Evolutionary conservation across 78 protist genomes (phyloP).

Genomic region (Cavenderia fasciculata): DNA sequence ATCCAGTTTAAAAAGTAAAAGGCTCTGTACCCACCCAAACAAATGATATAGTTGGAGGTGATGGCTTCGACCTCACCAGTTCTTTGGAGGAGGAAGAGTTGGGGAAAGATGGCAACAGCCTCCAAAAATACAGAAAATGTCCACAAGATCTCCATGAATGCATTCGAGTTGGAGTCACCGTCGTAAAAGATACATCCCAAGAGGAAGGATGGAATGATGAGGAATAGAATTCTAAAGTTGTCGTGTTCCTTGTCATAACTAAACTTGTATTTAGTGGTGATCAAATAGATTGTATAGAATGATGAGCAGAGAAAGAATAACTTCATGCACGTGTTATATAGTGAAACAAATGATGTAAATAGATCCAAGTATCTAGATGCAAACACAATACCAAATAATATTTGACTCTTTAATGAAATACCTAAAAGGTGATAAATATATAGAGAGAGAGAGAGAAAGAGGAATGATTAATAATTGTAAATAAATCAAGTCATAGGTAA

Average conservation of each 20-base stretch:
- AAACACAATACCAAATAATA: slow-evolving; percentile 88
- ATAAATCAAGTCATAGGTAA: no score
- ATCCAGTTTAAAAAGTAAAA: slow-evolving; percentile 97
- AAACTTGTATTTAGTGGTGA: slow-evolving; percentile 59
- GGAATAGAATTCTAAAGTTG: slow-evolving; percentile 72
- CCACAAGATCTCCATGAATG: slow-evolving; percentile 89
- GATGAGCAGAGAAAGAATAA: slow-evolving; percentile 88
- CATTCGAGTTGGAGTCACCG: background rate
- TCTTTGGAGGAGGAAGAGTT: slow-evolving; percentile 89
- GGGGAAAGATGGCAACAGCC: slow-evolving; percentile 98
- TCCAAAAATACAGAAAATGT: slow-evolving; percentile 96
- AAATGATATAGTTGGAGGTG: slow-evolving; percentile 91
- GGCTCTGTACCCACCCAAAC: slow-evolving; percentile 91
- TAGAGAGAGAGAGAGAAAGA: no score
- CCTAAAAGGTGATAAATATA: no score
- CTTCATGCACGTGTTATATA: slow-evolving; percentile 91
- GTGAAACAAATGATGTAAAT: slow-evolving; percentile 42
- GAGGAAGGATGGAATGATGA: slow-evolving; percentile 82
- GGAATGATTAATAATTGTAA: no score
- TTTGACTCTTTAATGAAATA: slow-evolving; percentile 89
- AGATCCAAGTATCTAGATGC: slow-evolving; percentile 91
- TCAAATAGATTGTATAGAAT: slow-evolving; percentile 83
- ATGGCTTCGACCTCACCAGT: slow-evolving; percentile 89
- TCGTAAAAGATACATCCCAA: slow-evolving; percentile 81
- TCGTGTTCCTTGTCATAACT: slow-evolving; percentile 91